Base-by-base conservation (phyloP, 164 flowering plant genomes). In the Warburgia ugandensis region DNA sequence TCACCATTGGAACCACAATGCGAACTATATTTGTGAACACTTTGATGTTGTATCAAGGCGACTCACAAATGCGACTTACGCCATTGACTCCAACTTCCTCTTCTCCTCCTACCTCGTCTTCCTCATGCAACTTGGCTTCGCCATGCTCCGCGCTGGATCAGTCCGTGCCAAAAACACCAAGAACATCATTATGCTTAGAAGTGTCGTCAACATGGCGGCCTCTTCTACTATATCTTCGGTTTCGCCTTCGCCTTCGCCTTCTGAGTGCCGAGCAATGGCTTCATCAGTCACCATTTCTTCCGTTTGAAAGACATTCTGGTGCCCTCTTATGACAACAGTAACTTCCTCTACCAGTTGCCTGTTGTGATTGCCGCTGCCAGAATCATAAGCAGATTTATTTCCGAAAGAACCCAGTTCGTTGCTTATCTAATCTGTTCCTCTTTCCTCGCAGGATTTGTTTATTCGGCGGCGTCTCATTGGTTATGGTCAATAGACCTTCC, bases 341-440 rank as follows among this genome's bases (percentile, higher is more conserved):
- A 37, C 39, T 84, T 84, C 48, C 68, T 84, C 1, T 84, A 69
- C 50, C 94, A 84, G 54, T 84, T 87, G 87, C 81, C 87, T 20
- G 79, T 84, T 47, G 87, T 87, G 13, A 84, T 84, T 8, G 94
- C 94, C 0, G 94, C 83, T n/a, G 94, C 94, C 17, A 87, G 94
- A 0, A 84, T 81, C 39, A 84, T 85, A 56, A 70, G 76, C 47
- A 87, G 92, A 7, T 81, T 85, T 5, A 81, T 84, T 10, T 87
- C 92, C 2, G 87, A 84, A 58, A 48, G 94, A 9, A 84, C 94
- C 11, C 94, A 84, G 57, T 84, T 84, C 59, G 81, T 77, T 1
- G 85, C 94, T 6, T 84, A 81, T 31, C 59, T 84, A 29, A 77
- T 81, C 12, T 84, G 77, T 59, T 84, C 87, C 0, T 56, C 83